These are phyloP conservation scores for Saccharomyces mikatae DNA, from an alignment of 805 yeast genomes.

Conservation along the genomic window DNA sequence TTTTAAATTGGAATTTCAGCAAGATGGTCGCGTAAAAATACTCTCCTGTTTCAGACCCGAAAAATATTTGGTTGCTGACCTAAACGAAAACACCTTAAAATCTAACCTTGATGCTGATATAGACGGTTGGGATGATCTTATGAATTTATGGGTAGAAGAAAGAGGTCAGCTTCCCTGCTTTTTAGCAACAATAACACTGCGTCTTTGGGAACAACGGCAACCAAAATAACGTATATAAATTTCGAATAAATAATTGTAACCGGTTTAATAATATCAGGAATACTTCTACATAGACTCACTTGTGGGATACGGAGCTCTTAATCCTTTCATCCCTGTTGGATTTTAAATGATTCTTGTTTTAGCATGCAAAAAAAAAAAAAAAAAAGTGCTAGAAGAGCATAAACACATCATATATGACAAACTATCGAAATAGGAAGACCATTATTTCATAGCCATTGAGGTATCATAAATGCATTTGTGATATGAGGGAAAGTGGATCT, in stretches of 20 bases:
- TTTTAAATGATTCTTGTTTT: background rate
- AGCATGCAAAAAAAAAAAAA: background rate
- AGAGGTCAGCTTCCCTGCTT: constrained; percentile 70
- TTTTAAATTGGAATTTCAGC: constrained; percentile 58
- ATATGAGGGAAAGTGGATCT: constrained; percentile 1
- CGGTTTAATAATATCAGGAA: background rate
- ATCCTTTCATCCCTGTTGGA: background rate
- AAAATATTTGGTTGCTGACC: constrained; percentile 48
- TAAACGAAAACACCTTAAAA: constrained; percentile 45
- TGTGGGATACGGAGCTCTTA: background rate
- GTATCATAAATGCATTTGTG: background rate
- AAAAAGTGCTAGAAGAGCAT: background rate
- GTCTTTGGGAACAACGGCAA: constrained; percentile 43
- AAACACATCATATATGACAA: background rate
- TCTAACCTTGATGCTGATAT: constrained; percentile 31
- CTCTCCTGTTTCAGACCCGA: constrained; percentile 38
- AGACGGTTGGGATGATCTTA: constrained; percentile 41
- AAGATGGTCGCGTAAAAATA: constrained; percentile 48
- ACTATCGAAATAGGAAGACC: background rate
- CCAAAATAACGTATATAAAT: background rate
- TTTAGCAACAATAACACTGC: constrained; percentile 63
- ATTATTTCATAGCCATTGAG: background rate
- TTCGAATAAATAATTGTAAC: background rate
- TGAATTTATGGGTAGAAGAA: constrained; percentile 59
- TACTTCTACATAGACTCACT: background rate